These are phyloP conservation scores for Sugiyamaella novakii DNA, from an alignment of 1,139 yeast species.

Conservation along the genomic window DNA sequence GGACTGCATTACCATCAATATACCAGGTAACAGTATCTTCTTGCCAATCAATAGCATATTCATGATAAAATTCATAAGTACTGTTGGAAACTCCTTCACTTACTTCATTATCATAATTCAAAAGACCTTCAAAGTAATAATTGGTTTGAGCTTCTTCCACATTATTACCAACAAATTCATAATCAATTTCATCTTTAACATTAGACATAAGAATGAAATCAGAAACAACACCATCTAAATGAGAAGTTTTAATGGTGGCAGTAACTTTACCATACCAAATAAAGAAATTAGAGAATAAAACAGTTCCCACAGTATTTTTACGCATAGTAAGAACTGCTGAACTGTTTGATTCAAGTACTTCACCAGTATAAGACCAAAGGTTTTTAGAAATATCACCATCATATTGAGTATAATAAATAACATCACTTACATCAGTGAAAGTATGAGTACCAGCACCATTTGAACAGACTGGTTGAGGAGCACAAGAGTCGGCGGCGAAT, in stretches of 20 bases:
- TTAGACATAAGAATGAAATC: slow-evolving; percentile 83
- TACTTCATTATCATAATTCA: slow-evolving; percentile 60
- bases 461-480: slow-evolving; percentile 55
- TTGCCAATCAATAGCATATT: slow-evolving; percentile 81
- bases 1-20: slow-evolving; percentile 67
- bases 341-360: slow-evolving; percentile 57
- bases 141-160: slow-evolving; percentile 71
- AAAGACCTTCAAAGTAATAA: slow-evolving; percentile 73
- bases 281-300: slow-evolving; percentile 74
- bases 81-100: slow-evolving; percentile 46
- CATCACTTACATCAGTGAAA: slow-evolving; percentile 39
- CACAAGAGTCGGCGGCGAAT: slow-evolving; percentile 62
- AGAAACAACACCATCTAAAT: slow-evolving; percentile 76
- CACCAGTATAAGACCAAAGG: slow-evolving; percentile 79
- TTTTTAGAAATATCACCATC: slow-evolving; percentile 69
- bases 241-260: slow-evolving; percentile 72
- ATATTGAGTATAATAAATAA: slow-evolving; percentile 50
- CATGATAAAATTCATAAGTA: slow-evolving; percentile 72
- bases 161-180: slow-evolving; percentile 79
- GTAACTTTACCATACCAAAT: slow-evolving; percentile 87
- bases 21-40: slow-evolving; percentile 73
- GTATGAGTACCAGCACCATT: slow-evolving; percentile 26
- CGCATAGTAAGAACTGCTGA: slow-evolving; percentile 75
- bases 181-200: slow-evolving; percentile 90
- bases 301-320: slow-evolving; percentile 71